Evolutionary conservation across 164 flowering plant species (phyloP).

Genomic region (Macadamia integrifolia): DNA sequence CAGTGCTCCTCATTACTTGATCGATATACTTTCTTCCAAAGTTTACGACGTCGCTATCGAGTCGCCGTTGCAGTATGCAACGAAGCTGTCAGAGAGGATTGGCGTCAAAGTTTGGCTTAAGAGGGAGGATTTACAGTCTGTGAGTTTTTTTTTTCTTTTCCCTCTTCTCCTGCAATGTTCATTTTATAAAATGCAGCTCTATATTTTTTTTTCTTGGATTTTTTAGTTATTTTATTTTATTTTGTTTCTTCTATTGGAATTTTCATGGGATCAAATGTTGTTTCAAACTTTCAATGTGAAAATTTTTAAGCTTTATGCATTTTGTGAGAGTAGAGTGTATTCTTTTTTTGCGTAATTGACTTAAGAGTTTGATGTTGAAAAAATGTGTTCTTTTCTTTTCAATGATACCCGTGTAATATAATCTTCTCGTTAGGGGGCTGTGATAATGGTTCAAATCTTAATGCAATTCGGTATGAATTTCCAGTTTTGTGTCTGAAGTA

Average conservation of each 20-base stretch:
- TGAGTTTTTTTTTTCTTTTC: slow-evolving; percentile 20
- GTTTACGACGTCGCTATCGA: slow-evolving; percentile 88
- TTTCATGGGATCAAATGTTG: too few species aligned
- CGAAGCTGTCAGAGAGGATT: slow-evolving; percentile 65
- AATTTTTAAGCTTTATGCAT: too few species aligned
- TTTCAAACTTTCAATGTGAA: too few species aligned
- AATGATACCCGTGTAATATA: neutral
- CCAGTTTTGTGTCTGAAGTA: neutral
- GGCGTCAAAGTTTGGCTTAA: slow-evolving; percentile 70
- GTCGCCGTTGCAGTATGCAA: slow-evolving; percentile 70
- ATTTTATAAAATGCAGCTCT: neutral
- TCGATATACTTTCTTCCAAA: slow-evolving; percentile 64
- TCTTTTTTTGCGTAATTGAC: too few species aligned
- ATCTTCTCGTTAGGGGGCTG: neutral
- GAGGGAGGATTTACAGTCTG: slow-evolving; percentile 92
- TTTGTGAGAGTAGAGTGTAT: too few species aligned
- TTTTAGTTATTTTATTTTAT: too few species aligned
- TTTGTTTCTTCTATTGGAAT: too few species aligned
- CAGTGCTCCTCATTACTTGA: slow-evolving; percentile 57
- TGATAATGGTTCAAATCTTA: neutral
- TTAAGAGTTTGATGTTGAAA: neutral
- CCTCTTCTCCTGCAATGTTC: too few species aligned
- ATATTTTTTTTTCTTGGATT: neutral
- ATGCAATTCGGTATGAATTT: too few species aligned
- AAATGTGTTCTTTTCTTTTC: neutral